Conservation (phyloP, 1,284 basidiomycete genomes). For the Puccinia coronata region DNA sequence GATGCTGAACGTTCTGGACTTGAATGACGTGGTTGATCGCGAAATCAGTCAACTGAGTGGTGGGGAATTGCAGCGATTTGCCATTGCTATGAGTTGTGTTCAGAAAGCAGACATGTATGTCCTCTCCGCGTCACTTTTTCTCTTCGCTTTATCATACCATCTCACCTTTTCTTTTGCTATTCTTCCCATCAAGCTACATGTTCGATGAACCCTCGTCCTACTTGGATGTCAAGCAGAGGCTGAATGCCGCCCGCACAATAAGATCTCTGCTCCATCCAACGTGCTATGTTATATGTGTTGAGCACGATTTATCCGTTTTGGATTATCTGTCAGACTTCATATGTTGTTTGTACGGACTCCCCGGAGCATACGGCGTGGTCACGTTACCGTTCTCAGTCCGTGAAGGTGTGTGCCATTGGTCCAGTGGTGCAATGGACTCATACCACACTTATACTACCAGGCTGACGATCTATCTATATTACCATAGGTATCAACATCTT, state of each 20-base stretch:
- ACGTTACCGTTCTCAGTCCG: conserved; percentile 95
- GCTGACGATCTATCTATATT: neutral
- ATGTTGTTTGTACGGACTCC: conserved; percentile 93
- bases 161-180: neutral
- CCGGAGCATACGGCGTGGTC: conserved; percentile 94
- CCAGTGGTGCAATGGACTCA: too few species aligned
- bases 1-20: conserved; percentile 79
- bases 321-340: conserved; percentile 97
- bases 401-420: conserved; percentile 68
- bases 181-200: conserved; percentile 72
- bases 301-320: conserved; percentile 94
- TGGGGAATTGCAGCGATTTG: conserved; percentile 94
- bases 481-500: conserved; percentile 89
- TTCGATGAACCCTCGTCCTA: conserved; percentile 97
- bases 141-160: neutral
- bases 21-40: conserved; percentile 78
- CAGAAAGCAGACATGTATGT: conserved; percentile 84
- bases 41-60: conserved; percentile 83
- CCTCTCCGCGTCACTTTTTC: conserved; percentile 50
- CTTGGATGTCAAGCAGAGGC: conserved; percentile 88
- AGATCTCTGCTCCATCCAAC: conserved; percentile 75
- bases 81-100: conserved; percentile 89
- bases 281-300: conserved; percentile 91
- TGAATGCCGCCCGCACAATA: conserved; percentile 93
- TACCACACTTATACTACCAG: neutral